phyloP scores from a whole-genome alignment of 306 rosid species.

The Vachellia pachyceras region DNA sequence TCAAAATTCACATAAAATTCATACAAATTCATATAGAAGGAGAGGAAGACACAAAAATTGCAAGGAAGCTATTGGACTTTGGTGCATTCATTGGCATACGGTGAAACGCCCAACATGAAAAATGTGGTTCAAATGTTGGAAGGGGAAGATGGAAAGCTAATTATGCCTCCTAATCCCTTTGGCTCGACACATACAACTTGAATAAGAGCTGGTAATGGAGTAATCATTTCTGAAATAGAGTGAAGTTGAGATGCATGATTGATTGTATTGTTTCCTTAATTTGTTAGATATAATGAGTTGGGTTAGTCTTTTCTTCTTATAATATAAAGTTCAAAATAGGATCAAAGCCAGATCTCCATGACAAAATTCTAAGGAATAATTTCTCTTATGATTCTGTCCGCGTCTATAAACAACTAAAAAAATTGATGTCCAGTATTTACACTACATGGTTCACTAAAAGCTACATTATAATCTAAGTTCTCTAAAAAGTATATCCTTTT shows the following conservation, averaged over 20 bases:
- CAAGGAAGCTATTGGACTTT: too few relatives aligned
- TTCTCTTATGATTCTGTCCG: too few relatives aligned
- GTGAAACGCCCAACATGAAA: too few relatives aligned
- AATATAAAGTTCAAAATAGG: neutral
- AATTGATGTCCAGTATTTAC: too few relatives aligned
- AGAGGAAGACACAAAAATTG: too few relatives aligned
- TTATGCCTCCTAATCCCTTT: slow-evolving; percentile 48
- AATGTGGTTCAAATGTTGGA: too few relatives aligned
- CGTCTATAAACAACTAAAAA: too few relatives aligned
- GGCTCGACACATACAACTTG: slow-evolving; percentile 20
- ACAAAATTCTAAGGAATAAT: neutral
- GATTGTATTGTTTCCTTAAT: neutral
- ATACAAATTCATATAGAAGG: too few relatives aligned
- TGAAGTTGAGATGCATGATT: slow-evolving; percentile 13
- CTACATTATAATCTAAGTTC: too few relatives aligned
- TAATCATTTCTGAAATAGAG: slow-evolving; percentile 33
- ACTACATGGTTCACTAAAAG: too few relatives aligned
- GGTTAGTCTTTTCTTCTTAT: neutral
- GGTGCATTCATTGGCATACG: too few relatives aligned
- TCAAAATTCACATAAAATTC: neutral
- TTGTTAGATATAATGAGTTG: neutral
- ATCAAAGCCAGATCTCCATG: neutral
- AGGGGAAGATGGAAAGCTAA: neutral
- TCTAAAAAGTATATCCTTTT: too few relatives aligned
- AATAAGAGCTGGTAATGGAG: neutral